Base-by-base conservation (phyloP, 345 rosid genomes). In the Camelina neglecta region DNA sequence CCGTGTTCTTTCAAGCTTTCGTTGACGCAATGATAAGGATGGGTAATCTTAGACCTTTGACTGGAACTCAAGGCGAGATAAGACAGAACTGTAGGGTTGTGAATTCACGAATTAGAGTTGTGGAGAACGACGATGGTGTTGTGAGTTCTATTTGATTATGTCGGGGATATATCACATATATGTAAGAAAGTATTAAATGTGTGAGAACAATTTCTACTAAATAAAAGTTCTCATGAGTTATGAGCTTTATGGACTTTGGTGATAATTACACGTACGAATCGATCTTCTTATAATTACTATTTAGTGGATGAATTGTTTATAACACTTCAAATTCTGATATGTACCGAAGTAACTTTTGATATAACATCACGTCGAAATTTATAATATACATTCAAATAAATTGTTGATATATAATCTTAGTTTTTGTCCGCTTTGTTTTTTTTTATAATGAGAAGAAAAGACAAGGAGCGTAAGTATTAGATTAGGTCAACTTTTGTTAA, bases 21-120 rank as follows among this genome's bases (percentile, higher is more conserved):
- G 76, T 69, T 51, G 65, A 36, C 0, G 85, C 88, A 33, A 85
- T 87, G 89, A 74, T 87, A 7, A 72, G 81, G 44, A 84, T 87
- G 91, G 91, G 89, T 13, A 83, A 84, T 72, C 63, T 87, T 10
- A 71, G 61, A 42, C 75, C 80, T 13, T 66, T 81, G 42, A 74
- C 87, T 1, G 89, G 87, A 23, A 80, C 47, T 44, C 60, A 74
- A 29, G 86, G 88, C 3, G 81, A 87, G 75, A 72, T 85, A 26
- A 85, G 89, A 68, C 15, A 16, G 65, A 78, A 81, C 1, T 87
- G 91, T 67, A 76, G 83, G 44, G 69, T 80, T 11, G 76, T 80
- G 21, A 80, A 80, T 36, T 23, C 75, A 5, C 35, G 44, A 12
- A 61, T 66, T 26, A 67, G 65, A 35, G 42, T 7, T 79, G 39